Percentiles rank a stretch among this genome's conserved stretches.
Conservation (phyloP, 2,329 filamentous ascomycete genomes). For the Fusarium graminum region DNA sequence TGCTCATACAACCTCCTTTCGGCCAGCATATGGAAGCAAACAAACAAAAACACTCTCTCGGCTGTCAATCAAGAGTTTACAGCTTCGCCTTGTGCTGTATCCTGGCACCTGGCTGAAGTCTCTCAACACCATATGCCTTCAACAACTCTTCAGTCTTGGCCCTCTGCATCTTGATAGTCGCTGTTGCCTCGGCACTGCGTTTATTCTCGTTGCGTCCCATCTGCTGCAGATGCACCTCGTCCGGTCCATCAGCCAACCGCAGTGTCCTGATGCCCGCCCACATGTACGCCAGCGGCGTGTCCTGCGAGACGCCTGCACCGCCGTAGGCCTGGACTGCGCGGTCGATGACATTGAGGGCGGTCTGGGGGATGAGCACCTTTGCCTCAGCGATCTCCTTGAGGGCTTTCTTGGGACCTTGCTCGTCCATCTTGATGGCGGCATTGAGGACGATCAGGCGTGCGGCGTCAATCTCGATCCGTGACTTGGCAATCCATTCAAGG, state of each 20-base stretch:
- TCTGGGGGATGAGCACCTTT: conserved; percentile 89
- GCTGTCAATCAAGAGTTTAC: conserved; percentile 50
- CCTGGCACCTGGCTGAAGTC: conserved; percentile 64
- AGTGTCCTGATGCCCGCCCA: conserved; percentile 86
- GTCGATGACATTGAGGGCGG: conserved; percentile 89
- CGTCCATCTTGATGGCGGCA: conserved; percentile 94
- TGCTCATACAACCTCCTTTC: conserved; percentile 7
- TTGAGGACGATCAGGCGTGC: conserved; percentile 92
- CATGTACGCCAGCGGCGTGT: conserved; percentile 89
- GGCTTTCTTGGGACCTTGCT: conserved; percentile 86
- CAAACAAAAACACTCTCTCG: conserved; percentile 5
- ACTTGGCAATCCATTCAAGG: conserved; percentile 93
- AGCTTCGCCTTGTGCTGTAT: conserved; percentile 63
- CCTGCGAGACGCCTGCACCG: conserved; percentile 90
- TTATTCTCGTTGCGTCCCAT: conserved; percentile 85
- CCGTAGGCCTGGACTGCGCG: conserved; percentile 94
- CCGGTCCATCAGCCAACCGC: conserved; percentile 90
- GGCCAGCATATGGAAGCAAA: conserved; percentile 5
- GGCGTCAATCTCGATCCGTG: conserved; percentile 92
- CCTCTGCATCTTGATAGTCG: conserved; percentile 74
- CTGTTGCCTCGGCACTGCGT: conserved; percentile 70
- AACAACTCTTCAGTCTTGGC: conserved; percentile 75
- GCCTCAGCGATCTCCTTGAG: conserved; percentile 95
- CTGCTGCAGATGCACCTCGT: conserved; percentile 92
- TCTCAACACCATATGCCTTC: conserved; percentile 65